Conservation (phyloP, 2,329 filamentous ascomycete species). For the Fusarium papillatum region DNA sequence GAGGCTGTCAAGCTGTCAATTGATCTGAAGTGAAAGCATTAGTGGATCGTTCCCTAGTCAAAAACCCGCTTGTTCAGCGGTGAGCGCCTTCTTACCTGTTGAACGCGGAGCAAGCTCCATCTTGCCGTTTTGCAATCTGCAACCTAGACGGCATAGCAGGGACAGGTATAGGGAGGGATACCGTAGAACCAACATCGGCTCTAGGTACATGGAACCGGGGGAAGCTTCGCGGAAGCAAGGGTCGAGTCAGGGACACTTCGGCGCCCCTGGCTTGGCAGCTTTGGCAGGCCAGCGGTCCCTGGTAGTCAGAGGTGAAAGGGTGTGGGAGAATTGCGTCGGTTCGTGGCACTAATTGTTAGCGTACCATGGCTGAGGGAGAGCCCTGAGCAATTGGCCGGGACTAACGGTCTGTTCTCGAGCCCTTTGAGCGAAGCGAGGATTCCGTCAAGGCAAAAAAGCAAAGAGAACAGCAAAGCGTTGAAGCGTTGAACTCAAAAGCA, state of each 20-base stretch:
- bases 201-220: slow-evolving; percentile 18
- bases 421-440: slow-evolving; percentile 5
- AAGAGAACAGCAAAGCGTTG: slow-evolving; percentile 1
- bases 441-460: slow-evolving; percentile 20
- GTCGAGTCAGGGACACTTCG: slow-evolving; percentile 23
- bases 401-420: slow-evolving; percentile 11
- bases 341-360: slow-evolving; percentile 38
- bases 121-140: slow-evolving; percentile 28
- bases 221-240: slow-evolving; percentile 34
- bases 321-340: slow-evolving; percentile 27
- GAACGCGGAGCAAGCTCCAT: slow-evolving; percentile 15
- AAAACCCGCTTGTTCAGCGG: slow-evolving; percentile 29
- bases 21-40: slow-evolving; percentile 18
- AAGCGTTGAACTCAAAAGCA: slow-evolving; percentile 11
- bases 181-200: slow-evolving; percentile 18
- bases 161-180: slow-evolving; percentile 32
- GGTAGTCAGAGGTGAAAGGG: slow-evolving; percentile 13
- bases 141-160: slow-evolving; percentile 33
- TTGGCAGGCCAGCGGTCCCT: slow-evolving; percentile 32
- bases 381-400: background rate
- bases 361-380: slow-evolving; percentile 29
- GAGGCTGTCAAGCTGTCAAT: slow-evolving; percentile 14
- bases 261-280: slow-evolving; percentile 29
- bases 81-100: slow-evolving; percentile 26
- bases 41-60: slow-evolving; percentile 11